phyloP scores from a whole-genome alignment of 1,284 basidiomycete genomes.

The Cystobasidium sp. region DNA sequence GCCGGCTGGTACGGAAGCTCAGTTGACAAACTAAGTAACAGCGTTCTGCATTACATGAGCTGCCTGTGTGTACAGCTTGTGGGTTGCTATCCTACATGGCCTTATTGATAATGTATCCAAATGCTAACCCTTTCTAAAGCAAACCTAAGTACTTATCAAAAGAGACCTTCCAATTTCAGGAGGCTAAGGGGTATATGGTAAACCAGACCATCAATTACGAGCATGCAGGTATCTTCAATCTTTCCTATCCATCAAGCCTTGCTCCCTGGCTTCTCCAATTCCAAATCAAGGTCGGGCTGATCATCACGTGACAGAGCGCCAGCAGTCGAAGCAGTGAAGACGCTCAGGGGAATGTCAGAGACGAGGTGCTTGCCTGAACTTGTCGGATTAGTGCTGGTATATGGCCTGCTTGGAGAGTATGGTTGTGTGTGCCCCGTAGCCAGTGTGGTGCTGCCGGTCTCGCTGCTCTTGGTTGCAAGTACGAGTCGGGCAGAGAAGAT shows the following conservation, averaged over 20 bases:
- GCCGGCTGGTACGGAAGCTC: too few relatives aligned
- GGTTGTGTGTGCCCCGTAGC: background rate
- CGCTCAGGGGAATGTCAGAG: background rate
- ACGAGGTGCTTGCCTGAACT: background rate
- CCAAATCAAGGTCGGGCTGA: background rate
- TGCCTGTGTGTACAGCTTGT: too few relatives aligned
- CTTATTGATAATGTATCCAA: too few relatives aligned
- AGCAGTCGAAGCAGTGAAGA: background rate
- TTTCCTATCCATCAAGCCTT: background rate
- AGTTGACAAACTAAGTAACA: too few relatives aligned
- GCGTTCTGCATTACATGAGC: too few relatives aligned
- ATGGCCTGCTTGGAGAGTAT: background rate
- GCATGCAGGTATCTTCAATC: too few relatives aligned
- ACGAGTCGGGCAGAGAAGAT: conserved; percentile 10
- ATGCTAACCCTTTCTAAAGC: too few relatives aligned
- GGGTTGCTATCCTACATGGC: too few relatives aligned
- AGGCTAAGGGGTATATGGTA: too few relatives aligned
- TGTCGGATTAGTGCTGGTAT: background rate
- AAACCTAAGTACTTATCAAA: too few relatives aligned
- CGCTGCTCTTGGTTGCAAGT: background rate
- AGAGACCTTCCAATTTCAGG: too few relatives aligned
- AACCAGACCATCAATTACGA: too few relatives aligned
- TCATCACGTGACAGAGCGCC: background rate
- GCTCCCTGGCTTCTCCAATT: background rate
- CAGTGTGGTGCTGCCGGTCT: background rate